Base-by-base conservation (phyloP, 2,329 filamentous ascomycete genomes). In the Apiospora aurea region DNA sequence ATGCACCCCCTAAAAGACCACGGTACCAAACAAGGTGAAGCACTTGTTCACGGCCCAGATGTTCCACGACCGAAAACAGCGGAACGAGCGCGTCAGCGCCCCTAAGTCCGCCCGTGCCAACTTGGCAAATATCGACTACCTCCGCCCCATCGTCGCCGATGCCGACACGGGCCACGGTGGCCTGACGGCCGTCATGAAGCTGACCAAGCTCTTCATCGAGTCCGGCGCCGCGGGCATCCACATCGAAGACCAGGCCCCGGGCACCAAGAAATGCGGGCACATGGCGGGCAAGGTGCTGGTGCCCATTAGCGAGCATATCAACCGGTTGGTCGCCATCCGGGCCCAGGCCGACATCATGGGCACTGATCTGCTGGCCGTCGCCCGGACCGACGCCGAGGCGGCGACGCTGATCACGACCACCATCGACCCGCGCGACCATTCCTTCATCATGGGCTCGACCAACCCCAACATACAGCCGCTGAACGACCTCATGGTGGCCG, bases 281-380 rank as follows among this genome's bases (percentile, higher is more conserved):
- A 98, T 98, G 96, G 96, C 96, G 76, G 96, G 96, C 80, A 98
- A 98, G 86, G 96, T 98, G 61, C 88, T 99, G 73, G 96, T 99
- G 70, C 96, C 96, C 69, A 97, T 98, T 81, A 94, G 91, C 84
- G 96, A 99, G 86, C 96, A 99, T 87, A 98, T 98, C 86, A 98
- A 98, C 87, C 93, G 96, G 71, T 88, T 99, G 71, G 95, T 99
- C 69, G 95, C 96, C 77, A 98, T 99, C 82, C 93, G 96, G 73
- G 96, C 96, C 5, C 96, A 99, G 85, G 96, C 96, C 77, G 96
- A 99, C 81, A 98, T 99, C 80, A 98, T 99, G 96, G 96, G 94
- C 75, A 89, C 91, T 74, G 94, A 99, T 80, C 92, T 99, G 74
- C 85, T 99, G 51, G 94, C 94, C 76, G 91, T 99, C 75, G 96